Percentiles rank a stretch among this genome's conserved stretches.
Conservation (phyloP, 441 rosid species). For the Brassica balearica region DNA sequence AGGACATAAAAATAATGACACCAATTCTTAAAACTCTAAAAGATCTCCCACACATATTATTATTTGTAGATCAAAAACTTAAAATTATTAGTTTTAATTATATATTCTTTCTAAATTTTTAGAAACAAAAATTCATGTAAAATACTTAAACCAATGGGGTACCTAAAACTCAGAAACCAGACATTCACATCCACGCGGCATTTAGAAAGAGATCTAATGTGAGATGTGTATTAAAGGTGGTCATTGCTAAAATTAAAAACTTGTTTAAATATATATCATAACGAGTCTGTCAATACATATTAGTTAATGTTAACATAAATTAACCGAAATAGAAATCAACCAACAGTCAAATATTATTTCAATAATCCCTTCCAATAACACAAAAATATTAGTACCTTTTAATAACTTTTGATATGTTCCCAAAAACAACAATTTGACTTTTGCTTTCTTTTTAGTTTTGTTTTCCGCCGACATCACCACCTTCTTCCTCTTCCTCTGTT, state of each 20-base stretch:
- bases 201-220: background rate
- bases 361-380: background rate
- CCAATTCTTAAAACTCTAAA: background rate
- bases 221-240: constrained; percentile 2
- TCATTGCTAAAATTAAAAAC: background rate
- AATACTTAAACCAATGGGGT: background rate
- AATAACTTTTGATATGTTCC: constrained; percentile 12
- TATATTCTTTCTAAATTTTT: background rate
- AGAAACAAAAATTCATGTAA: background rate
- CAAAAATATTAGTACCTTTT: constrained; percentile 17
- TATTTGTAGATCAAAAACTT: background rate
- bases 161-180: background rate
- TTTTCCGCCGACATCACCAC: background rate
- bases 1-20: background rate
- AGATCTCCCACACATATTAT: background rate
- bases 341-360: constrained; percentile 11
- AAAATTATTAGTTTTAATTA: no score
- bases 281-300: background rate
- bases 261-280: background rate
- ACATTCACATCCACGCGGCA: constrained; percentile 20
- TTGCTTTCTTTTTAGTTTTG: background rate
- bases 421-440: constrained; percentile 25
- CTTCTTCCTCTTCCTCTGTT: background rate
- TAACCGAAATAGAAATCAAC: constrained; percentile 5
- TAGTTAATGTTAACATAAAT: background rate